Base-by-base conservation (phyloP, 805 yeast species). In the Candida ascalaphidarum region DNA sequence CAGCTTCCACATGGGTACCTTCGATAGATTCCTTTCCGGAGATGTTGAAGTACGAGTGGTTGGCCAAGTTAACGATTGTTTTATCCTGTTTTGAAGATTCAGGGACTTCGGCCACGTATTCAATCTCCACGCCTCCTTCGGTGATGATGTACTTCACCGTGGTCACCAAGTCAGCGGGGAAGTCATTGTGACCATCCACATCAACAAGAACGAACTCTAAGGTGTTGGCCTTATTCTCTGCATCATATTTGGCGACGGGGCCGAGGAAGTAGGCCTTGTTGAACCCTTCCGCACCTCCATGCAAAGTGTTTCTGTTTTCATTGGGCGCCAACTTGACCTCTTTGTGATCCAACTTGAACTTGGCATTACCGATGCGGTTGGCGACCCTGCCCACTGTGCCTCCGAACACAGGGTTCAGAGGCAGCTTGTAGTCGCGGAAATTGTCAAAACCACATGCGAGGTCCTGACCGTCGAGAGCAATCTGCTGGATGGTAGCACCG, bases 301-400 rank as follows among this genome's bases (percentile, higher is more conserved):
- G 83, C 18, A 76, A 58, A 26, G 59, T 54, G 26, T 64, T 59
- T 7, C 21, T 19, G 5, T 36, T 41, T 17, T 29, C 27, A 46
- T 69, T 72, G 20, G 50, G 41, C 13, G 63, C 57, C 30, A 76
- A 48, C 14, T 54, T 43, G 41, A 60, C 67, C 9, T 47, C 43
- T 29, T 52, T 43, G 5, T 68, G 73, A 20, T 58, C 55, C 14
- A 74, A 34, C 10, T 36, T 28, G 36, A 72, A 59, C 28, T 44
- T 36, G 17, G 73, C 78, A 23, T 56, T 54, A 8, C 51, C 41
- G 28, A 77, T 66, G 33, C 84, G 61, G 48, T 77, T 78, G 29
- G 82, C 82, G 34, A 61, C 68, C 25, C 84, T 61, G 17, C 85
- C 85, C 22, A 76, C 65, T 12, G 80, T 70, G 17, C 81, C 73